Conservation (phyloP, 192 early-diverging fungal species). For the Lobulomyces angularis region DNA sequence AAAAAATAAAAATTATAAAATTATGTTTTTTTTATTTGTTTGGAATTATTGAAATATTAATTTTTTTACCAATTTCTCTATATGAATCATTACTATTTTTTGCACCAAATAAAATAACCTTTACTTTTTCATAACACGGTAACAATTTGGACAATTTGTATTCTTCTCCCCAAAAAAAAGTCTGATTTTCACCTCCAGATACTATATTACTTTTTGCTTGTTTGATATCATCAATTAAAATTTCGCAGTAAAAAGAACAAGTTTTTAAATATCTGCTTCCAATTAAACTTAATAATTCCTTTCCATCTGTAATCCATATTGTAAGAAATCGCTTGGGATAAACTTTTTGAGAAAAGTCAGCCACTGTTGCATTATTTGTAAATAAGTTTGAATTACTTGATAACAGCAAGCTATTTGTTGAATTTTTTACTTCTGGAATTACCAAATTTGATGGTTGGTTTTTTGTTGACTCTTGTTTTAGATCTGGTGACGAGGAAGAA, state of each 20-base stretch:
- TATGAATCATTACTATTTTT: constrained; percentile 13
- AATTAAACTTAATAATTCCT: constrained; percentile 14
- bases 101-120: constrained; percentile 18
- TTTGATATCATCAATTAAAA: constrained; percentile 30
- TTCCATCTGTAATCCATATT: constrained; percentile 18
- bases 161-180: constrained; percentile 35
- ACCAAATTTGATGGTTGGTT: too few species aligned
- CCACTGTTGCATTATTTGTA: too few species aligned
- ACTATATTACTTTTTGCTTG: constrained; percentile 25
- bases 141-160: constrained; percentile 14
- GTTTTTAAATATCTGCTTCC: constrained; percentile 1
- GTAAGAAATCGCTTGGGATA: not conserved
- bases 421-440: constrained; percentile 13
- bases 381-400: too few species aligned
- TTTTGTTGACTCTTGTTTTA: too few species aligned
- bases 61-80: constrained; percentile 20
- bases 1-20: constrained; percentile 4
- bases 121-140: not conserved
- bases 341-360: too few species aligned
- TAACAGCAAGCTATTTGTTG: constrained; percentile 8
- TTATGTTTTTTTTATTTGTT: constrained; percentile 9
- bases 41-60: constrained; percentile 10
- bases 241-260: constrained; percentile 16
- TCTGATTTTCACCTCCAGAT: constrained; percentile 12
- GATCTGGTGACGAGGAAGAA: too few species aligned